Base-by-base conservation (phyloP, 805 yeast species). In the Nakazawaea ernobii region DNA sequence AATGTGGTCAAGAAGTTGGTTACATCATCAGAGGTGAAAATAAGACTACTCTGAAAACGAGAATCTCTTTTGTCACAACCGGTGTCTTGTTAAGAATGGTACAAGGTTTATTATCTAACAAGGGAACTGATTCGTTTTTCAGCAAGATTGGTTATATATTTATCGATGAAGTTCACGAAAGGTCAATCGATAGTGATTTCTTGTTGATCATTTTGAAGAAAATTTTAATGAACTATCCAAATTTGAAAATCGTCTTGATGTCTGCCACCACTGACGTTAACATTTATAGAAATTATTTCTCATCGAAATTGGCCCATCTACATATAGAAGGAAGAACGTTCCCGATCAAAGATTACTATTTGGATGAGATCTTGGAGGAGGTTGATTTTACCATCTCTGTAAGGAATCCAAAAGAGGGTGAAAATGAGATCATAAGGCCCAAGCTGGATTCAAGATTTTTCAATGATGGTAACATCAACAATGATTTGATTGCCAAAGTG, bases 101-200 rank as follows among this genome's bases (percentile, higher is more conserved):
- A 26, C 97, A 91, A 60, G 65, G 72, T 45, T 59, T 77, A 38
- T 59, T 62, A 6, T 42, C 40, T 3, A 49, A 52, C 5, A 49
- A 48, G 4, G 60, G 59, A 38, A 52, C 53, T 8, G 65, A 63
- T 27, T 55, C 62, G 35, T 65, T 79, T 43, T 75, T 86, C 51
- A 69, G 73, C 11, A 67, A 75, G 46, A 65, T 91, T 14, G 80
- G 82, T 30, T 86, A 84, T 57, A 77, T 91, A 35, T 81, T 91
- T 36, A 80, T 91, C 35, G 98, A 92, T 71, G 98, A 92, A 66
- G 98, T 92, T n/a, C 98, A 92, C 62, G 98, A 92, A 65, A 69
- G 98, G 54, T 89, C 97, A 0, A 79, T 91, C 48, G 98, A 92
- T 57, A 81, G 91, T 51, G 98, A 92, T 63, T 81, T 91, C 48